Evolutionary conservation across 306 rosid genomes (phyloP).

Genomic region (Gleditsia sinensis): DNA sequence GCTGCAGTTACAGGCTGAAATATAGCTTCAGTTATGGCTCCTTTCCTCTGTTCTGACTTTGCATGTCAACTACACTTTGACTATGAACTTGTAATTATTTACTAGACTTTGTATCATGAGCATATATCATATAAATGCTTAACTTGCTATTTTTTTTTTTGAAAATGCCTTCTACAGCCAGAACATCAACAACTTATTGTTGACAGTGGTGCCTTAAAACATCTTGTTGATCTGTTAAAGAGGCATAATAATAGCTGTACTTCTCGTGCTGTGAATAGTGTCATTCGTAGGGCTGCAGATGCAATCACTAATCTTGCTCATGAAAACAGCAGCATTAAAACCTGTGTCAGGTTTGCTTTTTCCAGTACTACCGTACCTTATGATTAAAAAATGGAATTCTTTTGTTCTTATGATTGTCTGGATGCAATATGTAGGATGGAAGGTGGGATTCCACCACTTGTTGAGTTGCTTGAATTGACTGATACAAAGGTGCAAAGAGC

Average conservation of each 20-base stretch:
- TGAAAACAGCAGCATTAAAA: slow-evolving; percentile 83
- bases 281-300: slow-evolving; percentile 91
- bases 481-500: slow-evolving; percentile 94
- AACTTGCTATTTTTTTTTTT: slow-evolving; percentile 26
- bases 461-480: slow-evolving; percentile 78
- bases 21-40: no score
- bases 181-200: slow-evolving; percentile 91
- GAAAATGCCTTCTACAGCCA: slow-evolving; percentile 63
- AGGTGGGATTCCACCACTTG: slow-evolving; percentile 93
- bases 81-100: no score
- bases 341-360: slow-evolving; percentile 74
- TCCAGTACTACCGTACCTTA: background rate
- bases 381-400: slow-evolving; percentile 2
- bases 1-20: no score
- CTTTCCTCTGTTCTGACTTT: no score
- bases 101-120: no score
- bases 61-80: no score
- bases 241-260: slow-evolving; percentile 54
- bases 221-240: slow-evolving; percentile 75
- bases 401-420: slow-evolving; percentile 25
- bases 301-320: slow-evolving; percentile 92
- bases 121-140: slow-evolving; percentile 35
- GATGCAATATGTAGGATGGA: slow-evolving; percentile 61
- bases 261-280: slow-evolving; percentile 77
- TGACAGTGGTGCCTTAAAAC: slow-evolving; percentile 73